Conservation (phyloP, 2,329 filamentous ascomycete species). For the Sclerotiophoma versabilis region DNA sequence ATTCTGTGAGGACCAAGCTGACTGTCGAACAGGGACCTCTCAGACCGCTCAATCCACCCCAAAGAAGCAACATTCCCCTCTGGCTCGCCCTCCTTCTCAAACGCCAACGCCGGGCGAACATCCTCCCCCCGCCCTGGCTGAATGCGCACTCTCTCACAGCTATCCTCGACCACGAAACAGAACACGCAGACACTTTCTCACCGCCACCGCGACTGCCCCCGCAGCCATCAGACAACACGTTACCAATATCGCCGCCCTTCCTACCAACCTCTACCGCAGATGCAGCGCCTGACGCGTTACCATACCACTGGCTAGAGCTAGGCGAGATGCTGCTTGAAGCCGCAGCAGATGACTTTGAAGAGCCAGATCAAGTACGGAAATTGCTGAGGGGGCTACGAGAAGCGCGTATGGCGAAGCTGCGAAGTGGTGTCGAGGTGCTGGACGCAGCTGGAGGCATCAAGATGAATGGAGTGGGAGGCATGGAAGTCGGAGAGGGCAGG, state of each 20-base stretch:
- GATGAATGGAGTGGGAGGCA: conserved; percentile 82
- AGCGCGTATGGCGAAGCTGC: conserved; percentile 87
- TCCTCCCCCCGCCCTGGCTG: conserved; percentile 89
- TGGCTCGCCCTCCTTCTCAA: conserved; percentile 97
- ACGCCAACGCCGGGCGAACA: conserved; percentile 91
- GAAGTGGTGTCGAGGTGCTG: conserved; percentile 74
- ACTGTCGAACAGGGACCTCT: conserved; percentile 71
- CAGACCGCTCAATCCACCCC: conserved; percentile 78
- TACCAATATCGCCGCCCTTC: conserved; percentile 70
- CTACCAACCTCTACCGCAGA: conserved; percentile 75
- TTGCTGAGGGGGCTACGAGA: conserved; percentile 84
- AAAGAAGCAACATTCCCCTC: conserved; percentile 79
- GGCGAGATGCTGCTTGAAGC: conserved; percentile 86
- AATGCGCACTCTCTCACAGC: conserved; percentile 75
- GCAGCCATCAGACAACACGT: conserved; percentile 52
- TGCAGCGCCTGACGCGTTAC: conserved; percentile 73
- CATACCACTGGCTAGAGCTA: conserved; percentile 95
- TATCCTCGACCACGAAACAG: conserved; percentile 83
- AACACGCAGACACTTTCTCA: conserved; percentile 73
- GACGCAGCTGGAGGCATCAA: conserved; percentile 76
- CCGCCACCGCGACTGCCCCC: conserved; percentile 77
- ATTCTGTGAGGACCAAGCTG: conserved; percentile 5
- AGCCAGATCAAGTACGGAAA: conserved; percentile 75
- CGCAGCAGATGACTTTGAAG: conserved; percentile 80
- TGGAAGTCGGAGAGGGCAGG: conserved; percentile 89